Evolutionary conservation across 2,329 filamentous ascomycete species (phyloP), one percentile per base, ranked within the genome.

Genomic region (Corniculantispora saksenae): DNA sequence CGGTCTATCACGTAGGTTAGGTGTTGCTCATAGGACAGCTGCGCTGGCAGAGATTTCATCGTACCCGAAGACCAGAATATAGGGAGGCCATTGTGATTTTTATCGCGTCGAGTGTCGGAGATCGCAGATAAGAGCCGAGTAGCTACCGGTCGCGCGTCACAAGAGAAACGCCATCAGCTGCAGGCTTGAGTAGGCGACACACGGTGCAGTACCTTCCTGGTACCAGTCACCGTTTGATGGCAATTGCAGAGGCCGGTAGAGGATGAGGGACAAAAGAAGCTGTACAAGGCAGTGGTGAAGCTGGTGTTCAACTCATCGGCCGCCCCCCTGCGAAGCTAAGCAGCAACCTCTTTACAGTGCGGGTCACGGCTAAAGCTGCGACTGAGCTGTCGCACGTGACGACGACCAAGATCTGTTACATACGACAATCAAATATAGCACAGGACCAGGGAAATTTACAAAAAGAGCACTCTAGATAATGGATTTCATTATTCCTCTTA

Each of bases 1-100:
- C 59, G 19, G 48, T 45, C 59, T 61, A 17, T 51, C 40, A 25
- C 23, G n/a, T 23, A 15, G 21, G n/a, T 61, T 51, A 61, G 58
- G 15, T 17, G 15, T 4, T 3, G 35, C 27, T 23, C 29, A 23
- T 27, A 25, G 17, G 5, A 47, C 6, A 45, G 48, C 13, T n/a
- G 5, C 10, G 15, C 17, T 23, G 25, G 19, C 1, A 19, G 1
- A 12, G 21, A 19, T 21, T 3, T 6, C 17, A 9, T 32, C 48
- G 21, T 54, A 61, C 59, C 59, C 59, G 48, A 29, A 61, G 48
- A 51, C 59, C 48, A 21, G 59, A 61, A n/a, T 54, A 61, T 7
- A 45, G 9, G 4, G 48, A 61, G 32, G 59, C 23, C 59, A 61
- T 61, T 61, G 45, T 40, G 58, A 17, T 40, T 27, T n/a, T 27